A percentile compares a stretch with the other conserved stretches of the same genome.
Conservation (phyloP, 225 moss, liverwort and hornwort species). For the Pseudoscleropodium purum region DNA sequence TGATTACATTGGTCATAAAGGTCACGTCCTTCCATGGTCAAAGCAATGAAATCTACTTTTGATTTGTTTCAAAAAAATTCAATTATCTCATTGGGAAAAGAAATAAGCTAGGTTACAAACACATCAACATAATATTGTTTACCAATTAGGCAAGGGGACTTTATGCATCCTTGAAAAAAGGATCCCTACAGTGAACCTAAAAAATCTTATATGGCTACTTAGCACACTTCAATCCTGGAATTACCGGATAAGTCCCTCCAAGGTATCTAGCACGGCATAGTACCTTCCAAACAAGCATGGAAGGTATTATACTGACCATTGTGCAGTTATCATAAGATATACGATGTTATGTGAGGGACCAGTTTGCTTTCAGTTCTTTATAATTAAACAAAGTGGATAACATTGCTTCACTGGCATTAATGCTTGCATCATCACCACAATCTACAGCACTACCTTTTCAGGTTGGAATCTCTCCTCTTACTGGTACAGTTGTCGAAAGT, state of each 20-base stretch:
- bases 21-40: accelerated
- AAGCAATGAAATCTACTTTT: not conserved
- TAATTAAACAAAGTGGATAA: not conserved
- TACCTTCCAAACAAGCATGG: not conserved
- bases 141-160: accelerated
- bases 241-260: accelerated
- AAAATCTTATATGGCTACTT: not conserved
- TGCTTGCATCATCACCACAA: not conserved
- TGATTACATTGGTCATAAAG: not conserved
- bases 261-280: not conserved
- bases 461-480: not conserved
- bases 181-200: accelerated
- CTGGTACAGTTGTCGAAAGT: not conserved
- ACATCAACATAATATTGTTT: not conserved
- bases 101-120: not conserved
- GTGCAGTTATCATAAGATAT: no score
- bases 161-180: no score
- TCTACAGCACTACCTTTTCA: not conserved
- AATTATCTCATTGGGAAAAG: not conserved
- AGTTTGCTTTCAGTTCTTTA: not conserved
- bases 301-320: no score
- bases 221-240: not conserved
- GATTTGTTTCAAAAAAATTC: not conserved
- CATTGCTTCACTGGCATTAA: not conserved
- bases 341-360: not conserved